Evolutionary conservation across 2,329 filamentous ascomycete genomes (phyloP).

Genomic region (Emericellopsis atlantica): DNA sequence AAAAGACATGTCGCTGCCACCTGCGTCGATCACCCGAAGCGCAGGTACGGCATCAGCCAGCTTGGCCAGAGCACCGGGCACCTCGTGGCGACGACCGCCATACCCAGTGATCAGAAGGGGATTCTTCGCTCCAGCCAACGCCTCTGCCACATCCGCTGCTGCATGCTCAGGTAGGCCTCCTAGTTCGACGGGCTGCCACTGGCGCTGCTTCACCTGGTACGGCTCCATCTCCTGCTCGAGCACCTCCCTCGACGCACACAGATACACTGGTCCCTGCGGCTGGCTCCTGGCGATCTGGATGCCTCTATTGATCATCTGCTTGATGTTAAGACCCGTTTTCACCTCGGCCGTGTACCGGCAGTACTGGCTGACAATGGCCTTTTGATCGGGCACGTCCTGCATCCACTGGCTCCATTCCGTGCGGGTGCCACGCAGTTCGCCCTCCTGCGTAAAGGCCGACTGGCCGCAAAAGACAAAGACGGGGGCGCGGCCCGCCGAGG

Average conservation of each 20-base stretch:
- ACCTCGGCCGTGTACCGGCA: constrained; percentile 76
- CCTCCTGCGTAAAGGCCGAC: constrained; percentile 64
- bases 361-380: constrained; percentile 70
- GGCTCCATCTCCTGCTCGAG: constrained; percentile 76
- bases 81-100: constrained; percentile 52
- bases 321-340: constrained; percentile 73
- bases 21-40: constrained; percentile 61
- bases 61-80: constrained; percentile 48
- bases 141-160: constrained; percentile 40
- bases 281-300: constrained; percentile 69
- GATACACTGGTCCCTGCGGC: constrained; percentile 69
- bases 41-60: constrained; percentile 57
- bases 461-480: constrained; percentile 69
- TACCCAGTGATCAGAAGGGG: constrained; percentile 64
- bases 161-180: constrained; percentile 35
- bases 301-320: constrained; percentile 79
- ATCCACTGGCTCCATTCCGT: constrained; percentile 85
- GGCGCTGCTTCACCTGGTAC: constrained; percentile 53
- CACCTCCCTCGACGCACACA: constrained; percentile 66
- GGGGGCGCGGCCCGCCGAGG: constrained; percentile 60
- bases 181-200: constrained; percentile 61
- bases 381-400: constrained; percentile 73
- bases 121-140: constrained; percentile 48
- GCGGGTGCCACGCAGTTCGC: constrained; percentile 63
- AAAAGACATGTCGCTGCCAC: constrained; percentile 73